Percentiles rank a stretch among this genome's conserved stretches.
Conservation (phyloP, 257 asterid genomes). For the Anisodus acutangulus region DNA sequence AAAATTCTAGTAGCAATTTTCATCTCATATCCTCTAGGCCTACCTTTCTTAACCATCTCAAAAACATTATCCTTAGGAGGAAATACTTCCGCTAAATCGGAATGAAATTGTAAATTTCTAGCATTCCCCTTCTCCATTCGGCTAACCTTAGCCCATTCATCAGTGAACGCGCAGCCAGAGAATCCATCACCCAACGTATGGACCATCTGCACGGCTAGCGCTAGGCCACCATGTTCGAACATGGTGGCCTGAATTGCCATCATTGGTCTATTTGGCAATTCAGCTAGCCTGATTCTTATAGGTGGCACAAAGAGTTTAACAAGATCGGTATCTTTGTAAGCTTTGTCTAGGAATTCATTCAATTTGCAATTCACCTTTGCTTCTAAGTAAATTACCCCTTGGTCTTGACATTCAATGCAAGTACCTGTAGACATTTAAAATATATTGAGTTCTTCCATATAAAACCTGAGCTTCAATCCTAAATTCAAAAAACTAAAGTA, state of each 20-base stretch:
- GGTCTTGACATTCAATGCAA: conserved; percentile 30
- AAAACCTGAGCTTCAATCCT: neutral
- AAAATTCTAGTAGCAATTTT: neutral
- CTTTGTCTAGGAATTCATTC: conserved; percentile 22
- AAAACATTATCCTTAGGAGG: conserved; percentile 15
- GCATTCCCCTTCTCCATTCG: neutral
- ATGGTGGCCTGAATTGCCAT: conserved; percentile 15
- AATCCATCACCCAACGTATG: conserved; percentile 28
- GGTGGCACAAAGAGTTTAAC: conserved; percentile 19
- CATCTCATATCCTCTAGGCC: neutral
- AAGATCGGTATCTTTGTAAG: neutral
- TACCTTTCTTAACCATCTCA: conserved; percentile 3
- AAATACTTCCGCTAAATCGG: neutral
- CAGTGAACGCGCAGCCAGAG: neutral
- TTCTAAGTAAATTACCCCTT: conserved; percentile 32
- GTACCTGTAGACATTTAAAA: neutral
- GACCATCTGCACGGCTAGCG: neutral
- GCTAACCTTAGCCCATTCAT: conserved; percentile 28
- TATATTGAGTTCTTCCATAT: neutral
- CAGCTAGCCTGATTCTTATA: conserved; percentile 7
- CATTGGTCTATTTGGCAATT: neutral
- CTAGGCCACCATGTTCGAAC: conserved; percentile 33
- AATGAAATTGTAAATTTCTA: neutral
- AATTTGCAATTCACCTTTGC: conserved; percentile 26
- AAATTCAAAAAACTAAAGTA: neutral